phyloP scores from a whole-genome alignment of 2,329 filamentous ascomycete genomes.

The Lachnellula subtilissima region DNA sequence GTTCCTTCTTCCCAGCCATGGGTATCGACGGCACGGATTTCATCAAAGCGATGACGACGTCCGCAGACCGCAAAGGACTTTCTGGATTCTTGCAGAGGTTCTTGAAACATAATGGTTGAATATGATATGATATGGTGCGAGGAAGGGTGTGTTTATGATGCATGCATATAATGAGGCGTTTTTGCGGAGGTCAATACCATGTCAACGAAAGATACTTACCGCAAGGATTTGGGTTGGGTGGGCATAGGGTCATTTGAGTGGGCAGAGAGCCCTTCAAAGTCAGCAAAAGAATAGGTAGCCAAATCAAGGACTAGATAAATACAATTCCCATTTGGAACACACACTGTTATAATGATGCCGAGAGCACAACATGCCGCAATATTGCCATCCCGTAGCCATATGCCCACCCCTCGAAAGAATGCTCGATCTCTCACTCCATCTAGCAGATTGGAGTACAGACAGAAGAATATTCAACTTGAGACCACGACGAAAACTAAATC shows the following conservation, averaged over 20 bases:
- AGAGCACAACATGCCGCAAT: no score
- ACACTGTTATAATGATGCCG: no score
- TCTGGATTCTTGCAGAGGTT: constrained; percentile 59
- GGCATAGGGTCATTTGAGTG: background rate
- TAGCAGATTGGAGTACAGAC: no score
- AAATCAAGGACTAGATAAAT: no score
- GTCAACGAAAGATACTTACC: background rate
- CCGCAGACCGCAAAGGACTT: constrained; percentile 56
- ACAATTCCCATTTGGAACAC: no score
- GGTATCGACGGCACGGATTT: constrained; percentile 60
- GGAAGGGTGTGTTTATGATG: background rate
- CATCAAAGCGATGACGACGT: constrained; percentile 53
- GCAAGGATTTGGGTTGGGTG: background rate
- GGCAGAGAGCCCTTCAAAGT: background rate
- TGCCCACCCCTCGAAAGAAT: no score
- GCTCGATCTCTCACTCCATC: no score
- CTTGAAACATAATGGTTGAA: constrained; percentile 37
- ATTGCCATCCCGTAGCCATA: no score
- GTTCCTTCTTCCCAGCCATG: constrained; percentile 58
- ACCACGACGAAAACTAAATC: no score
- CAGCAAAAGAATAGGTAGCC: background rate
- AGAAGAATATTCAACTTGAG: no score
- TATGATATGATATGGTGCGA: background rate
- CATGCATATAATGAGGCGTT: constrained; percentile 20
- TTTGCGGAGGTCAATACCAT: constrained; percentile 12